These are phyloP conservation scores for Brassica juncea DNA, from an alignment of 345 rosid species.

Conservation along the genomic window DNA sequence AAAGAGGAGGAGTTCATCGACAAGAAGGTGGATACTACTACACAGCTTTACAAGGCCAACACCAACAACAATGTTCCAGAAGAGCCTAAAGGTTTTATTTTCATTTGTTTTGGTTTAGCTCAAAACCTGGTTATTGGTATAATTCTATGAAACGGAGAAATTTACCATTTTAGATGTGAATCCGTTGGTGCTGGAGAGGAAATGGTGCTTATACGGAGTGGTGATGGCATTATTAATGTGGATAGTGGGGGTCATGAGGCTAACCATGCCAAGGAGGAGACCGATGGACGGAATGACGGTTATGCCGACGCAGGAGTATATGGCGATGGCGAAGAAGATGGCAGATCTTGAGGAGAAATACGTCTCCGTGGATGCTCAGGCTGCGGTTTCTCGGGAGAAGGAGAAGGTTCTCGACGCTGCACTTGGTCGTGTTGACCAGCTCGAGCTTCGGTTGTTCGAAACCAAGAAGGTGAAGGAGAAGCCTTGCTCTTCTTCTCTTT, in stretches of 20 bases:
- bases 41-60: constrained; percentile 21
- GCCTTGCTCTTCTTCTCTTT: neutral
- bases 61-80: neutral
- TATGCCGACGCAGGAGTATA: constrained; percentile 52
- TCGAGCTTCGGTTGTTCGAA: constrained; percentile 62
- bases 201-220: constrained; percentile 44
- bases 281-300: constrained; percentile 38
- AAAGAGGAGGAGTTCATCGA: constrained; percentile 42
- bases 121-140: neutral
- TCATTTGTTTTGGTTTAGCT: neutral
- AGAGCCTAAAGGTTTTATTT: constrained; percentile 5
- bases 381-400: constrained; percentile 55
- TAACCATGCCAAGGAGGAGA: constrained; percentile 54
- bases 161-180: neutral
- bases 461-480: constrained; percentile 62
- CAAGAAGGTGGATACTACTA: constrained; percentile 43
- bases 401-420: constrained; percentile 71
- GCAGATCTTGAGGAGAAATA: constrained; percentile 71
- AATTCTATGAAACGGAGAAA: neutral
- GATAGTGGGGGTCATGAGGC: constrained; percentile 56
- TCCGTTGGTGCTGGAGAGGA: constrained; percentile 16
- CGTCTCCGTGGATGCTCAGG: constrained; percentile 43
- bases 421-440: constrained; percentile 48
- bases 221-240: constrained; percentile 65
- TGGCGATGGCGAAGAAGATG: constrained; percentile 68